Percentiles rank a stretch among this genome's conserved stretches.
phyloP scores from a whole-genome alignment of 257 asterid species.

The Phtheirospermum japonicum region DNA sequence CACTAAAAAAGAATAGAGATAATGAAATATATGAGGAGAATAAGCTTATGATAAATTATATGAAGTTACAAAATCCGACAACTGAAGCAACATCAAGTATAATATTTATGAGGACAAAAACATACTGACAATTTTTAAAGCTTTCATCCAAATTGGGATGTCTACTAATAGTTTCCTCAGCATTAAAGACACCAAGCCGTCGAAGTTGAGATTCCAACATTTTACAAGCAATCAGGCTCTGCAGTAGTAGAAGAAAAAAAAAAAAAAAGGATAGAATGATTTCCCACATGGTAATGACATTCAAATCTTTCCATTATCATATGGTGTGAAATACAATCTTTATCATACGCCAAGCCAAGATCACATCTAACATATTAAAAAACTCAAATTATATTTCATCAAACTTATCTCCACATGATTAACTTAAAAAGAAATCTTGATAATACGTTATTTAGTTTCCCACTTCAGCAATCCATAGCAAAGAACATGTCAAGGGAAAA shows the following conservation, averaged over 20 bases:
- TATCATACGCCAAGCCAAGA: slow-evolving; percentile 1
- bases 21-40: slow-evolving; percentile 22
- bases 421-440: not conserved
- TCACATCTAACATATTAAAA: not conserved
- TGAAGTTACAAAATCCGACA: not conserved
- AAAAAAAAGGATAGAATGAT: not conserved
- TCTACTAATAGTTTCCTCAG: slow-evolving; percentile 58
- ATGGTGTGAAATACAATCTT: not conserved
- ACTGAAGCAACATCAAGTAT: slow-evolving; percentile 2
- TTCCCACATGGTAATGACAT: slow-evolving; percentile 4
- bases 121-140: slow-evolving; percentile 66
- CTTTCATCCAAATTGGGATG: slow-evolving; percentile 69
- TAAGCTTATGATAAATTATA: slow-evolving; percentile 3
- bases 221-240: slow-evolving; percentile 96
- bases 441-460: not conserved
- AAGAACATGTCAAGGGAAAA: no score
- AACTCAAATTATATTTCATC: not conserved
- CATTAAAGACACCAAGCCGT: slow-evolving; percentile 75
- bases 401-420: slow-evolving; percentile 2
- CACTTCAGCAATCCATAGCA: not conserved
- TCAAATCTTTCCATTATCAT: slow-evolving; percentile 2
- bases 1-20: slow-evolving; percentile 42
- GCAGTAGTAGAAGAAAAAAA: slow-evolving; percentile 20
- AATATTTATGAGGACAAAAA: slow-evolving; percentile 17
- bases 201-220: slow-evolving; percentile 88